Base-by-base conservation (phyloP, 257 asterid genomes). In the Plantago elongata region DNA sequence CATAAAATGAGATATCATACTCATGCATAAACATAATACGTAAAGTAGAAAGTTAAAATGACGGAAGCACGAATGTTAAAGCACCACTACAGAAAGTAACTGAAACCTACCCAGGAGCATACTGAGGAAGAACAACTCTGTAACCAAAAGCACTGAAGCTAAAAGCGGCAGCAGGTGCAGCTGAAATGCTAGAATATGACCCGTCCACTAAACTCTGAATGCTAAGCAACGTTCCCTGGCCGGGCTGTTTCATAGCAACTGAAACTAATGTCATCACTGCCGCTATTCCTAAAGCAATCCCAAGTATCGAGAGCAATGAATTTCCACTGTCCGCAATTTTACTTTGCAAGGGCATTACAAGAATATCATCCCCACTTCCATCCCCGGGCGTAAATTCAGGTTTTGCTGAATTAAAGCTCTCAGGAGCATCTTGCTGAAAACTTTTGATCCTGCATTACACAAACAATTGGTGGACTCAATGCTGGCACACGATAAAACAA, bases 101-200 rank as follows among this genome's bases (percentile, higher is more conserved):
- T 3, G 38, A 2, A 14, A 40, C 29, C 67, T 79, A 83, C 95
- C 95, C 93, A 47, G 96, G 96, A 64, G 96, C 84, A 74, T 80
- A 81, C 70, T 83, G 88, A 56, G 93, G 93, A 64, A 90, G 90
- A 60, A 87, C 64, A 55, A 90, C 75, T 76, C 62, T 81, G 72
- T 77, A 83, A 66, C 95, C 97, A 65, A 90, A 87, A 69, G 81
- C 88, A 45, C 69, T 78, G 73, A 90, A 83, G 73, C 81, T 79
- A 72, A 87, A 87, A 61, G 85, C 86, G 63, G 60, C 75, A 56
- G 80, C 48, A 49, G 79, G 71, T 43, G 79, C 69, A 65, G 78
- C 66, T 47, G 63, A 62, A 69, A 74, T 46, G 38, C 88, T 58
- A 62, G 84, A 67, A 13, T 82, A 61, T 11, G 83, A 70, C 63